A percentile compares a stretch with the other conserved stretches of the same genome.
These are phyloP conservation scores for Aspergillus clavatus DNA, from an alignment of 2,329 filamentous ascomycete genomes.

Conservation along the genomic window DNA sequence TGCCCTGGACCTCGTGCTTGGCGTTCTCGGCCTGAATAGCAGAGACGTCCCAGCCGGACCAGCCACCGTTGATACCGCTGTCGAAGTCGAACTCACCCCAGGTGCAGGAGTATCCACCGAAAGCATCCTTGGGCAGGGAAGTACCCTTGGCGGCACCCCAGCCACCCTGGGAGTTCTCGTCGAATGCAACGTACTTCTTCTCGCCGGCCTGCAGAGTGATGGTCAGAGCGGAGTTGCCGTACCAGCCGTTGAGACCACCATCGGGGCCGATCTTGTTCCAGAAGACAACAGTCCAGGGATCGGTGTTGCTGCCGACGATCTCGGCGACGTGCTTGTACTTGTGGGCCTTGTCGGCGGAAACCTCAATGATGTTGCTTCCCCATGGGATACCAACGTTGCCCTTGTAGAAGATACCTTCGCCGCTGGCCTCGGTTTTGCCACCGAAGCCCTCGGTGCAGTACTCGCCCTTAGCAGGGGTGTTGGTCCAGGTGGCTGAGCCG, in stretches of 20 bases:
- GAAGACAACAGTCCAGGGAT: conserved; percentile 36
- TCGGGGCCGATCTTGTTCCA: conserved; percentile 39
- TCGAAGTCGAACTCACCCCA: conserved; percentile 41
- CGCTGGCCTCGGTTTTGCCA: conserved; percentile 14
- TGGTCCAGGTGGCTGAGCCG: conserved; percentile 21
- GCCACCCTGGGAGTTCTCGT: conserved; percentile 34
- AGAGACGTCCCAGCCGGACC: conserved; percentile 40
- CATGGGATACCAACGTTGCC: conserved; percentile 37
- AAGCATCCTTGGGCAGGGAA: conserved; percentile 22
- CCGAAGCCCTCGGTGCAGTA: conserved; percentile 32
- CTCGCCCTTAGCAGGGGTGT: conserved; percentile 15
- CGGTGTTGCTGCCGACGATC: conserved; percentile 27
- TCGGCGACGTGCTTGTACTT: conserved; percentile 35
- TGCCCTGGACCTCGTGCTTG: conserved; percentile 29
- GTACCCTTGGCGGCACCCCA: conserved; percentile 30
- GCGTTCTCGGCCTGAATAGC: conserved; percentile 32
- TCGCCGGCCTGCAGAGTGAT: conserved; percentile 28
- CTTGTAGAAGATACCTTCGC: conserved; percentile 22
- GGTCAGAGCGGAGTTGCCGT: conserved; percentile 30
- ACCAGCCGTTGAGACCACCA: conserved; percentile 31
- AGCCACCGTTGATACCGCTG: conserved; percentile 27
- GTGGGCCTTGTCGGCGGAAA: conserved; percentile 28
- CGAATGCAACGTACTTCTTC: conserved; percentile 36
- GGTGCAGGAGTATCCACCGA: conserved; percentile 34
- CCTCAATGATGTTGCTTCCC: conserved; percentile 39